Base-by-base conservation (phyloP, 1,284 basidiomycete species). In the Vanrija pseudolonga region DNA sequence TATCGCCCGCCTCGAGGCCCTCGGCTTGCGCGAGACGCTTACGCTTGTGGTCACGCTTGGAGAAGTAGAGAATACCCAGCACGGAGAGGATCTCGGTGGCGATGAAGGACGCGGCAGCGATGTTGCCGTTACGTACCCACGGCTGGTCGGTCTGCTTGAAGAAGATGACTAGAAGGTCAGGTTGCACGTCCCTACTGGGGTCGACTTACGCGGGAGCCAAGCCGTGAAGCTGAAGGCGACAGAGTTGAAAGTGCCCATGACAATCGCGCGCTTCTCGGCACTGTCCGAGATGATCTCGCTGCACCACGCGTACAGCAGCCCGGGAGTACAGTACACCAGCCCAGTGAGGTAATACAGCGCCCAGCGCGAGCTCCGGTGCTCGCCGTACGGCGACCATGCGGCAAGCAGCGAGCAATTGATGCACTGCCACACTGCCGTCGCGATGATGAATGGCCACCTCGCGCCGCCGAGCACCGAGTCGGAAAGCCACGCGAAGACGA, bases 131-230 rank as follows among this genome's bases (percentile, higher is more conserved):
- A n/a, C 51, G 52, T 7, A 65, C 63, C 3, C 45, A 36, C 5
- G 63, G 63, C 53, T 62, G 61, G 24, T 65, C 63, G 46, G 63
- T 62, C 44, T 60, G 58, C 53, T 65, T 65, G 55, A 65, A 65
- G 17, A 65, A 53, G 6, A 65, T 50, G 15, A 65, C 56, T 55
- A 22, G 36, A 9, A 11, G 11, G 6, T 26, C 26, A 26, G 39
- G 40, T 39, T 41, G 45, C 17, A 18, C 17, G n/a, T 7, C 9
- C 14, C 32, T 12, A 37, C 42, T 20, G 12, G 20, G 0, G n/a
- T 14, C 11, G 7, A 55, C 55, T 53, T 24, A 60, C 56, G 28
- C 38, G 62, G 62, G 23, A 64, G 53, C 62, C 62, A 64, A n/a
- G 62, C 62, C 44, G 62, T 64, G 52, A 62, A 64, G 3, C 56